Evolutionary conservation across 345 rosid genomes (phyloP).

Genomic region (Capsella bursapastoris): DNA sequence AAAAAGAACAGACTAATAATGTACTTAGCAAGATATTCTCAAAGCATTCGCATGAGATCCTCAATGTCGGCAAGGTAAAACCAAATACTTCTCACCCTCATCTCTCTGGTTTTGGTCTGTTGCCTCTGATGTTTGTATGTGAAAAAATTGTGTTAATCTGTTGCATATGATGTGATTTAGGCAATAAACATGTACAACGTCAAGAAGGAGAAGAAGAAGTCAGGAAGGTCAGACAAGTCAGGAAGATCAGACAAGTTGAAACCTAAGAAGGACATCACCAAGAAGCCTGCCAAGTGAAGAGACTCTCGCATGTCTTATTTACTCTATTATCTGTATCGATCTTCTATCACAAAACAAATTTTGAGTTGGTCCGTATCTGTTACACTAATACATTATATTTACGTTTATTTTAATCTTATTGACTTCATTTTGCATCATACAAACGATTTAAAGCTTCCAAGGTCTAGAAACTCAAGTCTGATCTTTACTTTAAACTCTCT

Average conservation of each 20-base stretch:
- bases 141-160: not conserved
- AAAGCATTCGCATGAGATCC: constrained; percentile 83
- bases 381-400: not conserved
- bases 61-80: constrained; percentile 77
- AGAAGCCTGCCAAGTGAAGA: constrained; percentile 35
- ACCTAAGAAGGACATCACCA: constrained; percentile 42
- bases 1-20: constrained; percentile 81
- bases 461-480: not conserved
- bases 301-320: not conserved
- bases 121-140: constrained; percentile 4
- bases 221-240: constrained; percentile 28
- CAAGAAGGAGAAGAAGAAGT: constrained; percentile 71
- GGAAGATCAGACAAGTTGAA: constrained; percentile 37
- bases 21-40: constrained; percentile 82
- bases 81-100: not conserved
- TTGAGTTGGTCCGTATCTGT: constrained; percentile 7
- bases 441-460: not conserved
- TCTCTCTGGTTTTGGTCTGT: not conserved
- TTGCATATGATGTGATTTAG: constrained; percentile 44
- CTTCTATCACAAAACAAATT: constrained; percentile 9
- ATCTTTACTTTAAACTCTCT: not conserved
- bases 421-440: constrained; percentile 1
- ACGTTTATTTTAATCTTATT: constrained; percentile 1
- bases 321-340: not conserved
- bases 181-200: constrained; percentile 82